Evolutionary conservation across 495 filamentous ascomycete species (phyloP).

Genomic region (Pseudoneurospora amorphoporcata): DNA sequence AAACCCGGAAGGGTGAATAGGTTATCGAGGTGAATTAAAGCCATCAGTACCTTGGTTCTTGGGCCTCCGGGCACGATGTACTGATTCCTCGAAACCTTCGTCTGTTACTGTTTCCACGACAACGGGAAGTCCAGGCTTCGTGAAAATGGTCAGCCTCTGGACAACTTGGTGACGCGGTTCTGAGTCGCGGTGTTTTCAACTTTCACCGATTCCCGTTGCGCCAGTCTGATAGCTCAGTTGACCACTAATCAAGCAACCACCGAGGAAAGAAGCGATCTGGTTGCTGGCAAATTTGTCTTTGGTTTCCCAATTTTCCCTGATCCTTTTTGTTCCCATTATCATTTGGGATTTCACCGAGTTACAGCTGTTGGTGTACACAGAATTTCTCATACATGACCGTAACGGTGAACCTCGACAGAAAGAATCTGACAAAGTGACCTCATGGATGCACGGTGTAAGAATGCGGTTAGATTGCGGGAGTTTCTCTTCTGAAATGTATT

Average conservation of each 20-base stretch:
- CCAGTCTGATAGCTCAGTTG: background rate
- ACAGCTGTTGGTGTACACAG: background rate
- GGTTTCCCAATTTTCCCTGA: background rate
- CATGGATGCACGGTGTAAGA: conserved; percentile 10
- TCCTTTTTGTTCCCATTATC: background rate
- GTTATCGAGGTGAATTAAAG: background rate
- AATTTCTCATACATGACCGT: background rate
- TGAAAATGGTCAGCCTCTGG: background rate
- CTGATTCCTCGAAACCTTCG: background rate
- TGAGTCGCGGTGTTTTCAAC: background rate
- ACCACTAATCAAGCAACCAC: background rate
- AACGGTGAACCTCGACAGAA: background rate
- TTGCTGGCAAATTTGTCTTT: background rate
- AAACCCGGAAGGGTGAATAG: background rate
- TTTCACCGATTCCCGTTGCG: background rate
- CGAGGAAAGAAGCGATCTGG: background rate
- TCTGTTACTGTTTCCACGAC: background rate
- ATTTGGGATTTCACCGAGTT: background rate
- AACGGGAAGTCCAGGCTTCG: background rate
- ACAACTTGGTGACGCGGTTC: background rate
- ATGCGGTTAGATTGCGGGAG: background rate
- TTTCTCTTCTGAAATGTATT: background rate
- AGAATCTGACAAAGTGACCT: conserved; percentile 8
- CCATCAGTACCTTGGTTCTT: background rate
- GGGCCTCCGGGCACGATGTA: background rate